Percentiles rank a stretch among this genome's conserved stretches.
Evolutionary conservation across 768 basidiomycete species (phyloP).

Genomic region (Podaxis rugospora): DNA sequence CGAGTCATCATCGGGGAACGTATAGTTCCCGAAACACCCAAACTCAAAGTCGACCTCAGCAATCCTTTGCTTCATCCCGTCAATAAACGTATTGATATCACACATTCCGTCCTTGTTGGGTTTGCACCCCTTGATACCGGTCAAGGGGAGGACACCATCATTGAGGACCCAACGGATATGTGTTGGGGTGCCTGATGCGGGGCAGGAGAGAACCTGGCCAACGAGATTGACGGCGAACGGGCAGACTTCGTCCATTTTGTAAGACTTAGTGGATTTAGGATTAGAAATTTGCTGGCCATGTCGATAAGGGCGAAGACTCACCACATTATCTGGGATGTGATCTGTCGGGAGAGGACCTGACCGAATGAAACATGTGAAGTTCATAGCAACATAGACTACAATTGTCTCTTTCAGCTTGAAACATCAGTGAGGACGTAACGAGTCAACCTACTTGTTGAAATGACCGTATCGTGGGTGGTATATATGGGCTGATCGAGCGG

Average conservation of each 20-base stretch:
- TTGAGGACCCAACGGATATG: constrained; percentile 72
- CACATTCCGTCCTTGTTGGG: constrained; percentile 58
- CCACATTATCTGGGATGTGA: constrained; percentile 51
- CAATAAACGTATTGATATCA: constrained; percentile 53
- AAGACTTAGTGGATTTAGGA: constrained; percentile 29
- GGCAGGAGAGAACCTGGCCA: constrained; percentile 45
- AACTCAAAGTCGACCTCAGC: constrained; percentile 56
- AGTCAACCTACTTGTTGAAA: constrained; percentile 47
- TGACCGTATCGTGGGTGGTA: constrained; percentile 69
- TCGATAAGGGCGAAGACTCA: constrained; percentile 49
- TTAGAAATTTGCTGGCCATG: constrained; percentile 36
- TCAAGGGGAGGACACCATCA: constrained; percentile 68
- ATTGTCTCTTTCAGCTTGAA: neutral
- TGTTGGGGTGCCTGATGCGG: constrained; percentile 19
- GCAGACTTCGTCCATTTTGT: constrained; percentile 25
- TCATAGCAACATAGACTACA: constrained; percentile 66
- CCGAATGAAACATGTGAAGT: constrained; percentile 58
- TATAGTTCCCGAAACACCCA: constrained; percentile 55
- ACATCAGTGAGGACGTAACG: neutral
- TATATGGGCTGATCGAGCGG: constrained; percentile 57
- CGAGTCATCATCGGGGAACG: constrained; percentile 37
- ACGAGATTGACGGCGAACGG: constrained; percentile 33
- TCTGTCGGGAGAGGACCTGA: constrained; percentile 60
- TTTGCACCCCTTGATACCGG: constrained; percentile 57
- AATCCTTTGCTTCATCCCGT: constrained; percentile 51